Evolutionary conservation across 331 rosid genomes (phyloP).

Genomic region (Quercus tomentella): DNA sequence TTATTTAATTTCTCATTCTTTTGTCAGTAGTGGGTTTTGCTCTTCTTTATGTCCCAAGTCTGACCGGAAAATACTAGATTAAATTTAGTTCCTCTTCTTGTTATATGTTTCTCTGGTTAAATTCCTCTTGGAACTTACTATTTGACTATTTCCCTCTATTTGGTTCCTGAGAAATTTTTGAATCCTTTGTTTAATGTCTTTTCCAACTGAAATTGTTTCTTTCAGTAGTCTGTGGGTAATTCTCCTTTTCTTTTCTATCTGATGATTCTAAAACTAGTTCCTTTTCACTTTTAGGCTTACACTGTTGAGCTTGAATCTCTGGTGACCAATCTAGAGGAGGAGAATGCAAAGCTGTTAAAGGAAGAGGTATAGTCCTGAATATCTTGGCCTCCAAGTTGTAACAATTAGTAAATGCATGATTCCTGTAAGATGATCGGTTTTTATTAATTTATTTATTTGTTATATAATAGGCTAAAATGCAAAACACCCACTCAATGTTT

Average conservation of each 20-base stretch:
- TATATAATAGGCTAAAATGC: too few species aligned
- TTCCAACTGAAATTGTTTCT: background rate
- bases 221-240: background rate
- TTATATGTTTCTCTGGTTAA: background rate
- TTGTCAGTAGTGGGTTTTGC: background rate
- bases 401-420: background rate
- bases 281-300: slow-evolving; percentile 58
- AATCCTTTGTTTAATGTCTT: background rate
- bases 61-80: background rate
- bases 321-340: slow-evolving; percentile 71
- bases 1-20: too few species aligned
- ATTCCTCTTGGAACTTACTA: background rate
- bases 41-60: background rate
- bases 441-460: too few species aligned
- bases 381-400: background rate
- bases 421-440: background rate
- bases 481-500: too few species aligned
- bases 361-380: slow-evolving; percentile 56
- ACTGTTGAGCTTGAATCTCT: slow-evolving; percentile 68
- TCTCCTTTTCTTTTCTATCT: background rate
- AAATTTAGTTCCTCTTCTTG: background rate
- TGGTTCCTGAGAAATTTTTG: background rate
- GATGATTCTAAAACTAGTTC: background rate
- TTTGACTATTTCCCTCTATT: background rate
- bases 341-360: slow-evolving; percentile 49